Evolutionary conservation across 441 rosid species (phyloP).

Genomic region (Populus hybrid): DNA sequence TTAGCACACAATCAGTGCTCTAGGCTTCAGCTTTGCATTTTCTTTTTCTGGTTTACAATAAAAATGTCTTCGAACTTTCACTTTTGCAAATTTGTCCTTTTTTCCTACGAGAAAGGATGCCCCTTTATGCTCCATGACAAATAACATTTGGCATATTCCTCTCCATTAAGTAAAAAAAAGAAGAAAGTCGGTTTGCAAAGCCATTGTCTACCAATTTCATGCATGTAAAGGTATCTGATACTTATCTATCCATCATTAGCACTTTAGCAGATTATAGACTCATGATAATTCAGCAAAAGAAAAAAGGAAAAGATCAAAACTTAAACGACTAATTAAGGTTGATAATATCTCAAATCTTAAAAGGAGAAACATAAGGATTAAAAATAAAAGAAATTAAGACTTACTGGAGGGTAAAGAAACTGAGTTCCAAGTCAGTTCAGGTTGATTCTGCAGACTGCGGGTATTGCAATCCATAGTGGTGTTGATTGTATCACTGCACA

Average conservation of each 20-base stretch:
- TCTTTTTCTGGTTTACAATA: neutral
- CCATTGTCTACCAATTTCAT: neutral
- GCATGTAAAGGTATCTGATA: slow-evolving; percentile 12
- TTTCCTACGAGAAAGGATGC: neutral
- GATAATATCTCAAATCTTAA: neutral
- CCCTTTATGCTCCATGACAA: slow-evolving; percentile 20
- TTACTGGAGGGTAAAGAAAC: slow-evolving; percentile 26
- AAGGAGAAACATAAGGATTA: neutral
- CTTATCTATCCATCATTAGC: neutral
- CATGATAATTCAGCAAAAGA: neutral
- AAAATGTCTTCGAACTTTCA: neutral
- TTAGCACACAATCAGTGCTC: too few species aligned
- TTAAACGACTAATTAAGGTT: slow-evolving; percentile 1
- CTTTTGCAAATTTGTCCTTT: slow-evolving; percentile 5
- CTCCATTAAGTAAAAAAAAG: neutral
- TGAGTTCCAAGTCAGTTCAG: slow-evolving; percentile 22
- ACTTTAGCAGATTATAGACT: neutral
- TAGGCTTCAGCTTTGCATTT: neutral
- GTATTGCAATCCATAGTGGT: slow-evolving; percentile 36
- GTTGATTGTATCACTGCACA: slow-evolving; percentile 35
- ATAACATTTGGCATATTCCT: slow-evolving; percentile 21
- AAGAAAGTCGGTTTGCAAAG: neutral
- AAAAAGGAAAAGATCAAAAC: neutral
- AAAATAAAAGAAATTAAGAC: slow-evolving; percentile 2
- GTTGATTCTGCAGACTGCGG: slow-evolving; percentile 15